phyloP scores from a whole-genome alignment of 441 rosid genomes.

The Euphorbia celastroides region DNA sequence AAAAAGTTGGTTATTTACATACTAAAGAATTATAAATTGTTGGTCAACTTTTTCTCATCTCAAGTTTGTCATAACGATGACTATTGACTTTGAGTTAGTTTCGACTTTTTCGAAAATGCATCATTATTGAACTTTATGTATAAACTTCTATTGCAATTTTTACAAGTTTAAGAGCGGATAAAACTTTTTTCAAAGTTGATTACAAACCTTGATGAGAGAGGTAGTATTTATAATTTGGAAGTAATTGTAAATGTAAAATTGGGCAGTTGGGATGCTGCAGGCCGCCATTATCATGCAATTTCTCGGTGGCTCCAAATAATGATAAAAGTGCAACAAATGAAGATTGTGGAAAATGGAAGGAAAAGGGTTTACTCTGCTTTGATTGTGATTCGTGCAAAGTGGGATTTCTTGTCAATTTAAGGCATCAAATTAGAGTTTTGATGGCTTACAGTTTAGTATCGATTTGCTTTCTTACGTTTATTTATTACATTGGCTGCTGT shows the following conservation, averaged over 20 bases:
- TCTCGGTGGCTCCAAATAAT: conserved; percentile 1
- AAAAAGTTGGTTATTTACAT: too few species aligned
- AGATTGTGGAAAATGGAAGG: conserved; percentile 34
- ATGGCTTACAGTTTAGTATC: conserved; percentile 29
- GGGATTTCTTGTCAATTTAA: conserved; percentile 43
- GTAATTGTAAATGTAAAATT: background rate
- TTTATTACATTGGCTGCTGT: conserved; percentile 18
- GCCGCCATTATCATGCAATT: conserved; percentile 29
- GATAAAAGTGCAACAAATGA: background rate
- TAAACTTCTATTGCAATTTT: too few species aligned
- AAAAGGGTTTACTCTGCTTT: conserved; percentile 36
- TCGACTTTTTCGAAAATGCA: too few species aligned
- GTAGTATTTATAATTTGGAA: background rate
- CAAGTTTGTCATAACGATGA: too few species aligned
- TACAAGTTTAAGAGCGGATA: too few species aligned
- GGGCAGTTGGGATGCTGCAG: conserved; percentile 39
- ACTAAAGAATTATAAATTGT: too few species aligned
- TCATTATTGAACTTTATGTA: too few species aligned
- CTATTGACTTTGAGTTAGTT: too few species aligned
- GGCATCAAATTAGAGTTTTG: conserved; percentile 41
- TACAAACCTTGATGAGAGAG: too few species aligned
- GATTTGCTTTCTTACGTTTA: conserved; percentile 25
- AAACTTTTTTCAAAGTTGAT: too few species aligned
- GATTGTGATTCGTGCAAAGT: conserved; percentile 51
- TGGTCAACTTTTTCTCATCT: too few species aligned